Conservation (phyloP, 768 basidiomycete genomes). For the Neoboletus magnificus region DNA sequence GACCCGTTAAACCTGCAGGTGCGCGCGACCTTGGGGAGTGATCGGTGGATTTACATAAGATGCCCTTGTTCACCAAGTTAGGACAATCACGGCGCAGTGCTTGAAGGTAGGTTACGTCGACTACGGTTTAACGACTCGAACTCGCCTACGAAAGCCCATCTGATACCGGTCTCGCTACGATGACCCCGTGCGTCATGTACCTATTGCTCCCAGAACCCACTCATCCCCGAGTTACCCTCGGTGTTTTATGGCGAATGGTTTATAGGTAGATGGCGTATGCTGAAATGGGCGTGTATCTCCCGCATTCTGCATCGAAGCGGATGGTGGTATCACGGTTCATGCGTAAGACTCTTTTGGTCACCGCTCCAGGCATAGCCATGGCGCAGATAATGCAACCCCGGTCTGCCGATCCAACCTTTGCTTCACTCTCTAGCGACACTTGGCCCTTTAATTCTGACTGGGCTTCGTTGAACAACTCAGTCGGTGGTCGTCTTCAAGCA, state of each 20-base stretch:
- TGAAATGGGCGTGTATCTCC: background rate
- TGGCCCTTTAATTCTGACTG: slow-evolving; percentile 12
- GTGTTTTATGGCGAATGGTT: background rate
- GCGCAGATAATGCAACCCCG: background rate
- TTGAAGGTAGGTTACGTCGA: too few relatives aligned
- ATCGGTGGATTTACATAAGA: too few relatives aligned
- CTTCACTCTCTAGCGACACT: background rate
- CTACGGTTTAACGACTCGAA: too few relatives aligned
- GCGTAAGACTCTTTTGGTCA: background rate
- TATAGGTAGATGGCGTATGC: background rate
- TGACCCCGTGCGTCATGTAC: background rate
- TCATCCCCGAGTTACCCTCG: background rate
- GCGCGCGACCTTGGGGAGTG: too few relatives aligned
- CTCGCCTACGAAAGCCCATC: too few relatives aligned
- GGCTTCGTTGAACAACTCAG: slow-evolving; percentile 12
- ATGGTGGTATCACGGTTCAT: background rate
- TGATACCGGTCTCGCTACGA: too few relatives aligned
- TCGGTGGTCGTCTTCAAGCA: slow-evolving; percentile 16
- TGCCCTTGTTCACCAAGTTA: too few relatives aligned
- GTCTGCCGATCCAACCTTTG: slow-evolving; percentile 5
- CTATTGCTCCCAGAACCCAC: background rate
- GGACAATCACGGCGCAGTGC: too few relatives aligned
- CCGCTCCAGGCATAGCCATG: background rate
- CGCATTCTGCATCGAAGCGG: too few relatives aligned
- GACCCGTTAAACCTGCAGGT: too few relatives aligned